phyloP scores from a whole-genome alignment of 495 filamentous ascomycete genomes.

The Cercophora sp. region DNA sequence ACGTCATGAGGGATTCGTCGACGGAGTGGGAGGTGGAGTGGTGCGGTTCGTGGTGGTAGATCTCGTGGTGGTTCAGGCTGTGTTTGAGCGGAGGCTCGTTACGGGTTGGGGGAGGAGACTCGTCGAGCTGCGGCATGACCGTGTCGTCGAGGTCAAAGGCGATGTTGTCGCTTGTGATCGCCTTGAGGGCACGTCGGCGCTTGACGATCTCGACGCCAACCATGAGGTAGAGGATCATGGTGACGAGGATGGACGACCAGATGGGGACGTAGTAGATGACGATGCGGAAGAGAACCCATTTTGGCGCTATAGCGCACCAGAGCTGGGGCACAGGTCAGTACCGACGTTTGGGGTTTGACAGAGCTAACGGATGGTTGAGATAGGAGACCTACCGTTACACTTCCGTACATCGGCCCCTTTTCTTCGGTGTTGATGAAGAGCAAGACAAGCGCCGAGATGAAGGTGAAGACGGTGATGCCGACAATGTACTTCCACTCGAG shows the following conservation, averaged over 20 bases:
- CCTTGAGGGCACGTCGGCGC: slow-evolving; percentile 34
- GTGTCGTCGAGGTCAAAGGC: slow-evolving; percentile 13
- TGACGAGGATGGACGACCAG: slow-evolving; percentile 38
- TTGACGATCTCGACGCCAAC: slow-evolving; percentile 42
- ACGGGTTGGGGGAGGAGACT: slow-evolving; percentile 15
- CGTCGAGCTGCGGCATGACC: slow-evolving; percentile 17
- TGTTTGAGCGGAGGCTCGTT: slow-evolving; percentile 9
- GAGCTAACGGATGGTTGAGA: neutral
- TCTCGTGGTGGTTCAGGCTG: too few species aligned
- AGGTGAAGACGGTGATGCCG: slow-evolving; percentile 33
- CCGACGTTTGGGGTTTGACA: neutral
- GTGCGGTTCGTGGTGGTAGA: too few species aligned
- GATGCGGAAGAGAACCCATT: slow-evolving; percentile 44
- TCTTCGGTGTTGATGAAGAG: slow-evolving; percentile 37
- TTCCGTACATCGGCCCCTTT: slow-evolving; percentile 42
- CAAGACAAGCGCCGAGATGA: slow-evolving; percentile 42
- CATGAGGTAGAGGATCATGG: slow-evolving; percentile 37
- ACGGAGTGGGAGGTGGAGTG: neutral
- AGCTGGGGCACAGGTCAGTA: slow-evolving; percentile 21
- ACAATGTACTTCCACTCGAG: slow-evolving; percentile 42
- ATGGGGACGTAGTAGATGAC: slow-evolving; percentile 44
- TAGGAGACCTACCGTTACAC: slow-evolving; percentile 30
- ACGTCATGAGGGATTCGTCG: neutral
- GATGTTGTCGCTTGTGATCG: slow-evolving; percentile 28
- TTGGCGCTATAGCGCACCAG: slow-evolving; percentile 45